Evolutionary conservation across 805 yeast species (phyloP).

Genomic region (Spathaspora gorwiae): DNA sequence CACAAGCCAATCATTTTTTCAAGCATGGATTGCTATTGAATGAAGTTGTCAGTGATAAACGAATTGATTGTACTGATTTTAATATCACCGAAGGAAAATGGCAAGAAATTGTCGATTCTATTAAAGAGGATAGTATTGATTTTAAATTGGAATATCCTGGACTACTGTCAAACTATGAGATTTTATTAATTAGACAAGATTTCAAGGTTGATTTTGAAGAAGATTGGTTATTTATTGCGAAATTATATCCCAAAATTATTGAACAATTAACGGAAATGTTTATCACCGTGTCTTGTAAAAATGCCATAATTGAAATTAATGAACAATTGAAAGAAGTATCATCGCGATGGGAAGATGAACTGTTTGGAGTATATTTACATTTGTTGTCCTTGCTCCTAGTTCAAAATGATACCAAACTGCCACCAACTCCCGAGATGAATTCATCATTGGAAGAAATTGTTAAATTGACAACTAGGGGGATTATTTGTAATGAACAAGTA

Average conservation of each 20-base stretch:
- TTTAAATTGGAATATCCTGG: constrained; percentile 8
- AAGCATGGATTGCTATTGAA: constrained; percentile 16
- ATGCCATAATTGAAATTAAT: neutral
- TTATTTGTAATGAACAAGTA: constrained; percentile 14
- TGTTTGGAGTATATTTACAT: constrained; percentile 5
- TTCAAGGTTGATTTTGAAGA: constrained; percentile 7
- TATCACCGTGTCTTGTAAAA: neutral
- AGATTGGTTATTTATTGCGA: constrained; percentile 16
- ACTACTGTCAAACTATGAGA: constrained; percentile 3
- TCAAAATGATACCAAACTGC: neutral
- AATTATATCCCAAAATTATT: constrained; percentile 14
- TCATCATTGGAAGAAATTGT: constrained; percentile 22
- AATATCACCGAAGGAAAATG: constrained; percentile 12
- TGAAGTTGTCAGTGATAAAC: constrained; percentile 6
- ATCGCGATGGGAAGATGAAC: neutral
- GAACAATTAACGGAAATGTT: constrained; percentile 19
- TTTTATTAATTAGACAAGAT: constrained; percentile 6
- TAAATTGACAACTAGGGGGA: constrained; percentile 27
- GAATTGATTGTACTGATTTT: constrained; percentile 15
- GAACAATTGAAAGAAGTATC: neutral
- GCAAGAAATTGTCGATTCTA: constrained; percentile 9
- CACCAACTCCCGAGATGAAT: neutral
- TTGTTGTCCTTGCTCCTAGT: constrained; percentile 3
- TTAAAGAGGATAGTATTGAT: constrained; percentile 8
- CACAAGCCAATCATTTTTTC: constrained; percentile 25